Conservation (phyloP, 805 yeast genomes). For the Yarrowia sp. region DNA sequence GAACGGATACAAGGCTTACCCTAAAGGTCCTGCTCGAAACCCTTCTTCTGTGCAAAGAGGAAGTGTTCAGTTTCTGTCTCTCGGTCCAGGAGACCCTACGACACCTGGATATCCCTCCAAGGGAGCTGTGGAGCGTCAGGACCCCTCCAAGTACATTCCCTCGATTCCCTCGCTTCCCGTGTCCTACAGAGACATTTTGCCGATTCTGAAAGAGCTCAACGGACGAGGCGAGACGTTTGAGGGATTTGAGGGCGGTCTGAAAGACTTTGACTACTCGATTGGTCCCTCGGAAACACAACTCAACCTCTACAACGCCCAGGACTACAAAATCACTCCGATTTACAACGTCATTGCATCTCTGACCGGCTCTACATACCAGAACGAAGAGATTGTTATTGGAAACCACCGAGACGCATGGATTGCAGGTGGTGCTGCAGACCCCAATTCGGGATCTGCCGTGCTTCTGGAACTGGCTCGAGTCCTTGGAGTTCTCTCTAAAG, state of each 20-base stretch:
- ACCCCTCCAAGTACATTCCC: slow-evolving; percentile 54
- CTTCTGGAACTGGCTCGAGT: slow-evolving; percentile 62
- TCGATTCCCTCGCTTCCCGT: slow-evolving; percentile 69
- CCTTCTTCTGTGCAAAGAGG: slow-evolving; percentile 77
- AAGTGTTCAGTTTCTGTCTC: slow-evolving; percentile 59
- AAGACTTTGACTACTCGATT: slow-evolving; percentile 46
- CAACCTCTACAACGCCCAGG: slow-evolving; percentile 58
- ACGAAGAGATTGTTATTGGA: slow-evolving; percentile 62
- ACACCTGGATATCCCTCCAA: slow-evolving; percentile 65
- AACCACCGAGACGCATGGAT: slow-evolving; percentile 83
- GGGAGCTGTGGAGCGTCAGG: slow-evolving; percentile 48
- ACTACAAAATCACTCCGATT: slow-evolving; percentile 57
- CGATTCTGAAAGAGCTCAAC: slow-evolving; percentile 55
- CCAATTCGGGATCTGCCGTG: slow-evolving; percentile 69
- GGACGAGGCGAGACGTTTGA: slow-evolving; percentile 50
- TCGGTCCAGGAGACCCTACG: slow-evolving; percentile 73
- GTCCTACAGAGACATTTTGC: slow-evolving; percentile 58
- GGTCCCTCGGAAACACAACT: slow-evolving; percentile 51
- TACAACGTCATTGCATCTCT: slow-evolving; percentile 61
- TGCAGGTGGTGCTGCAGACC: slow-evolving; percentile 75
- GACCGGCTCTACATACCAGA: slow-evolving; percentile 47
- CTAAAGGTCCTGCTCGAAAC: slow-evolving; percentile 73
- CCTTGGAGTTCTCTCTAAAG: slow-evolving; percentile 47
- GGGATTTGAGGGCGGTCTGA: slow-evolving; percentile 52
- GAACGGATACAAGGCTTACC: slow-evolving; percentile 63